These are phyloP conservation scores for Candida sanyaensis DNA, from an alignment of 1,139 yeast species.

Conservation along the genomic window DNA sequence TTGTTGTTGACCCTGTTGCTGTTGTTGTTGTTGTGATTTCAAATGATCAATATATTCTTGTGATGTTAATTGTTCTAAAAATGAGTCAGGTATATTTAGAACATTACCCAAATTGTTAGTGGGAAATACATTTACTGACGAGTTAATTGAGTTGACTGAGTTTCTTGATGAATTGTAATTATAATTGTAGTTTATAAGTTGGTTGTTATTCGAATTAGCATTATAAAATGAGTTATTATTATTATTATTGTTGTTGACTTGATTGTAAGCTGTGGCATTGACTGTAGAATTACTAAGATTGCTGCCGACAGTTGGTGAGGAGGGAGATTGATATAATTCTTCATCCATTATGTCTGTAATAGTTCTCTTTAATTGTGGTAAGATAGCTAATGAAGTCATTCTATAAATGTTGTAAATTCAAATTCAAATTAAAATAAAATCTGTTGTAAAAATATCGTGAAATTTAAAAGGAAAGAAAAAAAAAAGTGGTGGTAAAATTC, in stretches of 20 bases:
- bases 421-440: neutral
- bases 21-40: conserved; percentile 12
- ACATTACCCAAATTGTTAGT: conserved; percentile 23
- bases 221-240: conserved; percentile 2
- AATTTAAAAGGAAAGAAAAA: neutral
- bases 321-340: conserved; percentile 56
- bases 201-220: conserved; percentile 8
- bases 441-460: neutral
- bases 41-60: conserved; percentile 12
- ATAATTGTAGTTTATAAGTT: conserved; percentile 11
- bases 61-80: conserved; percentile 26
- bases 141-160: conserved; percentile 18
- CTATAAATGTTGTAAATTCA: neutral
- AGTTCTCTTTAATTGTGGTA: conserved; percentile 53
- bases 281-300: neutral
- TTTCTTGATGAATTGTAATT: conserved; percentile 10
- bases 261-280: neutral
- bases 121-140: conserved; percentile 20
- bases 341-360: conserved; percentile 65
- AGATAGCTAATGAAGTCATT: conserved; percentile 50
- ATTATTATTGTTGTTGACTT: neutral
- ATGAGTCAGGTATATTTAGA: conserved; percentile 34
- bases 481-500: conserved; percentile 1
- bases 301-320: conserved; percentile 18
- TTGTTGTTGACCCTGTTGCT: conserved; percentile 14